phyloP scores from a whole-genome alignment of 768 basidiomycete species.

The Brasilioporus rufonigricans region DNA sequence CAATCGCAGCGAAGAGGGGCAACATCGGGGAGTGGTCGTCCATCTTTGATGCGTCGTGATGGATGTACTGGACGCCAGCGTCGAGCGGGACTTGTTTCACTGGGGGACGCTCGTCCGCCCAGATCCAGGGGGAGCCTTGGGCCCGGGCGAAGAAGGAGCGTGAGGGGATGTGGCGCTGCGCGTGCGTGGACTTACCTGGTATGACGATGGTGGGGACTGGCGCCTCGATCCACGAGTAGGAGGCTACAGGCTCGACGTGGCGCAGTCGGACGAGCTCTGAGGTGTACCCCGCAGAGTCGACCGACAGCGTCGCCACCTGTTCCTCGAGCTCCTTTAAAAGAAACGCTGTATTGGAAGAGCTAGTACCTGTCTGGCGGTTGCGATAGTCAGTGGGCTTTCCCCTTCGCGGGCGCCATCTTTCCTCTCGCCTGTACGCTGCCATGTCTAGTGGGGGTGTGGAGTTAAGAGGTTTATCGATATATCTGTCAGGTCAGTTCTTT shows the following conservation, averaged over 20 bases:
- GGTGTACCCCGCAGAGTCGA: slow-evolving; percentile 2
- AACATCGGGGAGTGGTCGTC: slow-evolving; percentile 39
- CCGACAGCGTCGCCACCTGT: slow-evolving; percentile 16
- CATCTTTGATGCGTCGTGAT: slow-evolving; percentile 56
- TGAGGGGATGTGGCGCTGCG: not conserved
- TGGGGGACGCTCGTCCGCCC: slow-evolving; percentile 47
- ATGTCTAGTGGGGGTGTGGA: slow-evolving; percentile 7
- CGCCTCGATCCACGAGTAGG: slow-evolving; percentile 53
- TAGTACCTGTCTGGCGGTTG: not conserved
- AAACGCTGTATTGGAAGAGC: slow-evolving; percentile 4
- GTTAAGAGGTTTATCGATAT: not conserved
- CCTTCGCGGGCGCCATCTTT: slow-evolving; percentile 12
- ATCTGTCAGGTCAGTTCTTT: not conserved
- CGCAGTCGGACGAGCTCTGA: slow-evolving; percentile 31
- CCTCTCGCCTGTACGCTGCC: slow-evolving; percentile 15
- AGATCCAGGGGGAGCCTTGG: slow-evolving; percentile 63
- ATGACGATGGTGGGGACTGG: slow-evolving; percentile 48
- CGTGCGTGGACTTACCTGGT: slow-evolving; percentile 37
- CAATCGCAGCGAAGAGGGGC: slow-evolving; percentile 61
- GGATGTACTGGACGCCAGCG: slow-evolving; percentile 44
- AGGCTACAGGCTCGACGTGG: slow-evolving; percentile 44
- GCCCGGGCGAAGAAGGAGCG: slow-evolving; percentile 1
- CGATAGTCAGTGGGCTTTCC: slow-evolving; percentile 10
- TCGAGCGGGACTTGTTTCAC: slow-evolving; percentile 59
- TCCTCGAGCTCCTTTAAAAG: slow-evolving; percentile 23